Evolutionary conservation across 1,139 yeast species (phyloP), one percentile per base, ranked within the genome.

Genomic region (Maudiozyma humilis): DNA sequence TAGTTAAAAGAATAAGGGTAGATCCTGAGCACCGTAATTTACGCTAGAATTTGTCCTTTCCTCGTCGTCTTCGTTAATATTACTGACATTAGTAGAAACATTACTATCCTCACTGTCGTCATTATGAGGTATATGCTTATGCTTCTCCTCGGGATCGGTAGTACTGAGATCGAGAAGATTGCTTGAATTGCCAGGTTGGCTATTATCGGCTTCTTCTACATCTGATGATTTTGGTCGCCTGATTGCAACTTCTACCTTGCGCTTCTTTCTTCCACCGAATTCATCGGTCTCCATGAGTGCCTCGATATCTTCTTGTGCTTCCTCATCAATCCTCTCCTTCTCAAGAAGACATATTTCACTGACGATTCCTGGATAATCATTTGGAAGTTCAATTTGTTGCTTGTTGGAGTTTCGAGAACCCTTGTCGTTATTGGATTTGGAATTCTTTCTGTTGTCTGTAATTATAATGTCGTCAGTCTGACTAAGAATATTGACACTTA

Each of bases 301-400:
- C 23, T 53, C 51, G 12, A 60, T 49, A 36, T 56, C 61, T 16
- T 50, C 40, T 36, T 47, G 45, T 12, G 62, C 56, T 6, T 44
- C 40, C 10, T 52, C 52, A 27, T 54, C 59, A 12, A 57, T 46
- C 4, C 49, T 41, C 15, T 58, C 68, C 44, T 54, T 69, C 53
- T 81, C 87, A 44, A 81, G 58, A 62, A 82, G 70, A 47, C 76
- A 72, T 50, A 79, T 75, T 29, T 82, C 82, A 6, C 82, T 72
- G 30, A 80, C 70, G 0, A 83, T 77, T 2, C 86, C 87, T 2
- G 76, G 68, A 51, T 76, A 76, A 43, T 62, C 65, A 34, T 56
- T 59, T 0, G 69, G 67, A 15, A 65, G 46, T 46, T 57, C 47
- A 53, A 50, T 37, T 40, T 57, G 30, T 47, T 49, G 4, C 43